These are phyloP conservation scores for Lipomyces spencermartinsiae DNA, from an alignment of 805 yeast species.

Conservation along the genomic window DNA sequence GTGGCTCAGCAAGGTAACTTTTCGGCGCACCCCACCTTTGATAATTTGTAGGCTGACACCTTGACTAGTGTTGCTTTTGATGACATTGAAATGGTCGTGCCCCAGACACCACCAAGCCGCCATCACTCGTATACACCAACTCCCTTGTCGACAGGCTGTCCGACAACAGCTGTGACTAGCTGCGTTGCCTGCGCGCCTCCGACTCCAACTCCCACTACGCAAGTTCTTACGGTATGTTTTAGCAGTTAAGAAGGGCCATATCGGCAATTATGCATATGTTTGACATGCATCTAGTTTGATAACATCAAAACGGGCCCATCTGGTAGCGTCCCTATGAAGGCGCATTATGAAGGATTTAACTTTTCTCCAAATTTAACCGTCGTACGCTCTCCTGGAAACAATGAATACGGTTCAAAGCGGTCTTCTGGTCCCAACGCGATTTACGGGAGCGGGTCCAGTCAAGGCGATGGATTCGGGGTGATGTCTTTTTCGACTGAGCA, in stretches of 20 bases:
- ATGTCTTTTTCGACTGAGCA: slow-evolving; percentile 10
- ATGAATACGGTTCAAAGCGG: slow-evolving; percentile 12
- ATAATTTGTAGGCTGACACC: neutral
- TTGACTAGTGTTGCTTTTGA: slow-evolving; percentile 13
- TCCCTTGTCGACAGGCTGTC: slow-evolving; percentile 5
- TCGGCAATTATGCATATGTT: neutral
- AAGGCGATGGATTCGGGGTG: neutral
- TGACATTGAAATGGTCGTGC: slow-evolving; percentile 6
- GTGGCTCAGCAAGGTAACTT: slow-evolving; percentile 9
- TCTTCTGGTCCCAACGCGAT: slow-evolving; percentile 11
- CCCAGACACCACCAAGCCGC: slow-evolving; percentile 3
- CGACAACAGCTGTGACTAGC: slow-evolving; percentile 11
- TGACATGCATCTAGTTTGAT: slow-evolving; percentile 6
- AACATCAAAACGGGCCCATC: slow-evolving; percentile 8
- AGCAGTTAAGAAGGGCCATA: neutral
- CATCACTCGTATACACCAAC: neutral
- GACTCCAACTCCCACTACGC: slow-evolving; percentile 10
- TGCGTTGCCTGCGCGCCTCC: slow-evolving; percentile 13
- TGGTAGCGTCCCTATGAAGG: slow-evolving; percentile 12
- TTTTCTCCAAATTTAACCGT: slow-evolving; percentile 3
- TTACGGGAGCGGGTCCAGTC: neutral
- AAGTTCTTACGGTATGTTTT: slow-evolving; percentile 6
- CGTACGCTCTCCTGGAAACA: slow-evolving; percentile 10
- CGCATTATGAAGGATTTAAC: slow-evolving; percentile 12
- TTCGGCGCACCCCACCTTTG: neutral